Conservation (phyloP, 2,329 filamentous ascomycete genomes). For the Cryphonectria naterciae region DNA sequence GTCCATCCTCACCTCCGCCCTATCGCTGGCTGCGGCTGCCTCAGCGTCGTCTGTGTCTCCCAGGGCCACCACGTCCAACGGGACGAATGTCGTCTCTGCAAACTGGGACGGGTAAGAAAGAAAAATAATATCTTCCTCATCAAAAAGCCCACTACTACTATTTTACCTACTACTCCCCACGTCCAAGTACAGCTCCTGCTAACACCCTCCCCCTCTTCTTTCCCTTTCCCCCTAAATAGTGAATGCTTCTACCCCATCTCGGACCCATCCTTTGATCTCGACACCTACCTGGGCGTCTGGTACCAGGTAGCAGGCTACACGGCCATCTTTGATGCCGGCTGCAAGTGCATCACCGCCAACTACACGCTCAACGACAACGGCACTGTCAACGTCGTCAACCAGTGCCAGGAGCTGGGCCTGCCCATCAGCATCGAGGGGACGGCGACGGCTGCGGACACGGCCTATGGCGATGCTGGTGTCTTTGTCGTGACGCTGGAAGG, state of each 20-base stretch:
- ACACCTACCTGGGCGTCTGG: slow-evolving; percentile 30
- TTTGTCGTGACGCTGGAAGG: slow-evolving; percentile 30
- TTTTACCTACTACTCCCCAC: background rate
- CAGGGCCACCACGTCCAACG: slow-evolving; percentile 22
- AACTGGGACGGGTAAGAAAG: slow-evolving; percentile 24
- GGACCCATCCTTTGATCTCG: slow-evolving; percentile 29
- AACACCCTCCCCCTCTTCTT: background rate
- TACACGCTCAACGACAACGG: slow-evolving; percentile 31
- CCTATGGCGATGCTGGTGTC: slow-evolving; percentile 30
- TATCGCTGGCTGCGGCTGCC: slow-evolving; percentile 19
- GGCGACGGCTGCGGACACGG: slow-evolving; percentile 28
- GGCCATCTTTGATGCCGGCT: slow-evolving; percentile 29
- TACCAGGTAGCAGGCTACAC: slow-evolving; percentile 32
- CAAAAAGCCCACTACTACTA: too few relatives aligned
- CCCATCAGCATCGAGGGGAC: slow-evolving; percentile 28
- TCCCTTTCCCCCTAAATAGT: background rate
- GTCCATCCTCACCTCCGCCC: slow-evolving; percentile 5
- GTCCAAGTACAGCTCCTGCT: background rate
- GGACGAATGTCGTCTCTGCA: slow-evolving; percentile 24
- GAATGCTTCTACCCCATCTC: slow-evolving; percentile 32
- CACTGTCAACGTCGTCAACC: slow-evolving; percentile 30
- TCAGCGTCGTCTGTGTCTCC: slow-evolving; percentile 10
- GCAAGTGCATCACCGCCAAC: slow-evolving; percentile 30
- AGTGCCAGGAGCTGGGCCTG: slow-evolving; percentile 28
- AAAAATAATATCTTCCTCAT: background rate